phyloP scores from a whole-genome alignment of 352 stramenopile species.

The Pythium biforme region DNA sequence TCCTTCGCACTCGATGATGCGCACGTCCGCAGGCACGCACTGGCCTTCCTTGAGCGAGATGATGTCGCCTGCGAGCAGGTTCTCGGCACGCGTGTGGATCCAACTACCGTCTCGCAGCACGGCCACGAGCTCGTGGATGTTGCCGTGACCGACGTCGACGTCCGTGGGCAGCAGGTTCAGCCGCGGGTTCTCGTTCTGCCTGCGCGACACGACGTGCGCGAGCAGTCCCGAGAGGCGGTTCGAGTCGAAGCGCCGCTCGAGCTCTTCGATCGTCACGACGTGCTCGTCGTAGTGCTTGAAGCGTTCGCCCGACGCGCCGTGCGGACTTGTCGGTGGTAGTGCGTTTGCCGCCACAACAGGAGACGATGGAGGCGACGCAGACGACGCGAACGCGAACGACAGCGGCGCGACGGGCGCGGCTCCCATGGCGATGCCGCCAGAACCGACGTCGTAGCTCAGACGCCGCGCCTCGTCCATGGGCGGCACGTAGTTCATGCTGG shows the following conservation, averaged over 20 bases:
- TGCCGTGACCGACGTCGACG: slow-evolving; percentile 40
- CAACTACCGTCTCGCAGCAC: slow-evolving; percentile 52
- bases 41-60: slow-evolving; percentile 49
- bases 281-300: slow-evolving; percentile 48
- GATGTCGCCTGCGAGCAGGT: slow-evolving; percentile 45
- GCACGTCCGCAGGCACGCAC: slow-evolving; percentile 52
- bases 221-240: slow-evolving; percentile 32
- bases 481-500: slow-evolving; percentile 1
- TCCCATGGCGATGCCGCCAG: not conserved
- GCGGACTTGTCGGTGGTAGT: slow-evolving; percentile 8
- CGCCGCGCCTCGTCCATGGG: not conserved
- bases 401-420: slow-evolving; percentile 14
- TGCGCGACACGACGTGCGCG: slow-evolving; percentile 27
- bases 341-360: not conserved
- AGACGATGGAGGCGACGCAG: slow-evolving; percentile 5
- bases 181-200: slow-evolving; percentile 29
- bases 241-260: slow-evolving; percentile 42
- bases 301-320: slow-evolving; percentile 19
- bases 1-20: slow-evolving; percentile 45
- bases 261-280: slow-evolving; percentile 40
- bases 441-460: slow-evolving; percentile 6
- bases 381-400: slow-evolving; percentile 10
- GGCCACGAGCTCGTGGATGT: slow-evolving; percentile 55
- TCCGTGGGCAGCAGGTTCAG: slow-evolving; percentile 54
- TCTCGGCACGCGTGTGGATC: slow-evolving; percentile 59